Conservation (phyloP, 2,329 filamentous ascomycete species). For the Fusarium albidum region DNA sequence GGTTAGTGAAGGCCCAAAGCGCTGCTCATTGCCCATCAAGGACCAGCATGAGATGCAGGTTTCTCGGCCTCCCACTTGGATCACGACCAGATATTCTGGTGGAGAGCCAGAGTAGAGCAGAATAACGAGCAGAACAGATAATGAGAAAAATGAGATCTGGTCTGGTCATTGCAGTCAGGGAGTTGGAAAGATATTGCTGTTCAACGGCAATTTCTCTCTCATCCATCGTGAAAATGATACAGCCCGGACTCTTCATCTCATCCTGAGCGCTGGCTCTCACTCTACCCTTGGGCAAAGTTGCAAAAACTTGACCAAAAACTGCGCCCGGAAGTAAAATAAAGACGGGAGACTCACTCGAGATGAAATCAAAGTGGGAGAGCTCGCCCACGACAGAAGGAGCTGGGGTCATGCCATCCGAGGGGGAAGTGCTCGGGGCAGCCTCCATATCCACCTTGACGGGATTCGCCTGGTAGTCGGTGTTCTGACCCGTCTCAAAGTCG, state of each 20-base stretch:
- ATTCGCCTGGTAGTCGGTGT: slow-evolving; percentile 63
- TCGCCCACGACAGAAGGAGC: slow-evolving; percentile 55
- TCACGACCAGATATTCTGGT: slow-evolving; percentile 14
- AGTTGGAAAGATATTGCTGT: no score
- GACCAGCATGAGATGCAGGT: slow-evolving; percentile 21
- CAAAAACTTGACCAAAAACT: neutral
- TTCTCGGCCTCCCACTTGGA: slow-evolving; percentile 34
- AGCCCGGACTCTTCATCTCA: no score
- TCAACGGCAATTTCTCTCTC: no score
- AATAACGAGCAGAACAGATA: slow-evolving; percentile 9
- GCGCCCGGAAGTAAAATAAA: neutral
- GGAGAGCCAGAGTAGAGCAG: slow-evolving; percentile 7
- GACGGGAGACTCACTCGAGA: slow-evolving; percentile 54
- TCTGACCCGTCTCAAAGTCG: slow-evolving; percentile 74
- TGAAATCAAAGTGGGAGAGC: slow-evolving; percentile 58
- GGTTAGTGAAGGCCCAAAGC: slow-evolving; percentile 17
- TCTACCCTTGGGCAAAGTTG: neutral
- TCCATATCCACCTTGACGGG: slow-evolving; percentile 54
- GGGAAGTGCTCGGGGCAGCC: slow-evolving; percentile 42
- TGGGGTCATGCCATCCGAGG: slow-evolving; percentile 50
- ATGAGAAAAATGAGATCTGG: neutral
- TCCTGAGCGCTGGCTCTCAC: neutral
- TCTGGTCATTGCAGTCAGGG: neutral
- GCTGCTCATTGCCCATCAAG: slow-evolving; percentile 24
- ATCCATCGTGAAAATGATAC: no score